phyloP scores from a whole-genome alignment of 2,329 filamentous ascomycete genomes.

The Curvularia sp. region DNA sequence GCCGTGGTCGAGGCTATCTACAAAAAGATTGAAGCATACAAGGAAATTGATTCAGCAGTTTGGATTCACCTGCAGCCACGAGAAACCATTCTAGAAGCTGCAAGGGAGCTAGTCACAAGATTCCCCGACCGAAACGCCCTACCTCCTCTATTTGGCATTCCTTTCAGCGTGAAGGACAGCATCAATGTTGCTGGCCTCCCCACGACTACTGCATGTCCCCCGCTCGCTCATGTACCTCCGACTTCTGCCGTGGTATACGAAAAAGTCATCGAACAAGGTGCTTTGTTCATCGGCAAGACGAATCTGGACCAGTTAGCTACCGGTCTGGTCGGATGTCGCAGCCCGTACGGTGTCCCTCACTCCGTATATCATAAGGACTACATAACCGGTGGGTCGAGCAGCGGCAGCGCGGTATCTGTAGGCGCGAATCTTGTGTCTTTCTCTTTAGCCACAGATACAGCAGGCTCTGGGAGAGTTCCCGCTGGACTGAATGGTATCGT shows the following conservation, averaged over 20 bases:
- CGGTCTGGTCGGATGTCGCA: conserved; percentile 65
- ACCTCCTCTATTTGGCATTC: conserved; percentile 63
- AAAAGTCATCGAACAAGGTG: conserved; percentile 60
- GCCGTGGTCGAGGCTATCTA: conserved; percentile 56
- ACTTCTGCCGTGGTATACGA: conserved; percentile 60
- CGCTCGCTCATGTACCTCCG: conserved; percentile 57
- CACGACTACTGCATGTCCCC: conserved; percentile 61
- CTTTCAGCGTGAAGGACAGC: conserved; percentile 65
- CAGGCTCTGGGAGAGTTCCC: conserved; percentile 61
- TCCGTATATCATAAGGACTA: conserved; percentile 60
- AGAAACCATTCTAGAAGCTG: conserved; percentile 52
- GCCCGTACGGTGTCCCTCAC: conserved; percentile 63
- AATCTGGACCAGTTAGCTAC: conserved; percentile 70
- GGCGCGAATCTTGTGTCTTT: conserved; percentile 62
- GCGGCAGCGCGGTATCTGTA: conserved; percentile 63
- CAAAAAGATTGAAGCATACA: conserved; percentile 58
- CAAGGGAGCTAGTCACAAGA: conserved; percentile 50
- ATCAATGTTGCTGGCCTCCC: conserved; percentile 60
- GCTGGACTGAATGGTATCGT: conserved; percentile 63
- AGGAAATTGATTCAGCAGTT: conserved; percentile 56
- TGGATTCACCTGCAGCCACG: conserved; percentile 58
- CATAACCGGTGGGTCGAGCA: conserved; percentile 64
- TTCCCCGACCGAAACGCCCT: conserved; percentile 51
- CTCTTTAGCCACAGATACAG: conserved; percentile 64
- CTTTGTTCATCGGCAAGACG: conserved; percentile 65